phyloP scores from a whole-genome alignment of 2,329 filamentous ascomycete species.

The Akanthomyces muscarius region DNA sequence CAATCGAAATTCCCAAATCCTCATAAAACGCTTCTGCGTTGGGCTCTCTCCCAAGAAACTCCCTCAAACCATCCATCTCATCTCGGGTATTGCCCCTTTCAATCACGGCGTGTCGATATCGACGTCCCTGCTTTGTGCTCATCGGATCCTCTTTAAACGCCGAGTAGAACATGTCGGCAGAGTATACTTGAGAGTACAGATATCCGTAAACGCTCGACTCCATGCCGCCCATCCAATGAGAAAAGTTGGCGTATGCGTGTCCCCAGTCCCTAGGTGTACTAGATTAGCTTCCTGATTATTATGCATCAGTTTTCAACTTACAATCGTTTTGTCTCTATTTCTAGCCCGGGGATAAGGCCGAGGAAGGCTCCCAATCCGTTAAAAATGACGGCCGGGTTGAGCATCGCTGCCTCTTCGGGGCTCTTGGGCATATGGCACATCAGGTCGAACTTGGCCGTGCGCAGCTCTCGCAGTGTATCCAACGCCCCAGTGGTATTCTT shows the following conservation, averaged over 20 bases:
- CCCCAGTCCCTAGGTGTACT: conserved; percentile 56
- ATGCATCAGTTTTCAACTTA: too few species aligned
- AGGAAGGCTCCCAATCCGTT: too few species aligned
- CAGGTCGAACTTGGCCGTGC: too few species aligned
- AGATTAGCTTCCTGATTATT: conserved; percentile 45
- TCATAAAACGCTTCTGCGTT: conserved; percentile 76
- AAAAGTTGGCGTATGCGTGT: conserved; percentile 74
- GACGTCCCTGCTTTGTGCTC: conserved; percentile 66
- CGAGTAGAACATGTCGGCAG: conserved; percentile 79
- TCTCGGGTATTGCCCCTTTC: conserved; percentile 43
- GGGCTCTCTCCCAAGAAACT: conserved; percentile 73
- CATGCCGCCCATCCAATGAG: conserved; percentile 79
- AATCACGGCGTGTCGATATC: conserved; percentile 51
- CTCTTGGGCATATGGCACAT: too few species aligned
- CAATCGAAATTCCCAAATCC: conserved; percentile 54
- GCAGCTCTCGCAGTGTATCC: too few species aligned
- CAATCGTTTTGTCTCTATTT: too few species aligned
- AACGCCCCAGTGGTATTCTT: too few species aligned
- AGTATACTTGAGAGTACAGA: conserved; percentile 73
- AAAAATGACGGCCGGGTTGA: too few species aligned
- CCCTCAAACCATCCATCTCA: conserved; percentile 59
- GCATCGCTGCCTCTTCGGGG: too few species aligned
- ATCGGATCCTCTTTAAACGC: conserved; percentile 77
- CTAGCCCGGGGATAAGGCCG: too few species aligned
- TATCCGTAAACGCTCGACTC: conserved; percentile 82